Base-by-base conservation (phyloP, 768 basidiomycete genomes). In the Boletus reticulatus region DNA sequence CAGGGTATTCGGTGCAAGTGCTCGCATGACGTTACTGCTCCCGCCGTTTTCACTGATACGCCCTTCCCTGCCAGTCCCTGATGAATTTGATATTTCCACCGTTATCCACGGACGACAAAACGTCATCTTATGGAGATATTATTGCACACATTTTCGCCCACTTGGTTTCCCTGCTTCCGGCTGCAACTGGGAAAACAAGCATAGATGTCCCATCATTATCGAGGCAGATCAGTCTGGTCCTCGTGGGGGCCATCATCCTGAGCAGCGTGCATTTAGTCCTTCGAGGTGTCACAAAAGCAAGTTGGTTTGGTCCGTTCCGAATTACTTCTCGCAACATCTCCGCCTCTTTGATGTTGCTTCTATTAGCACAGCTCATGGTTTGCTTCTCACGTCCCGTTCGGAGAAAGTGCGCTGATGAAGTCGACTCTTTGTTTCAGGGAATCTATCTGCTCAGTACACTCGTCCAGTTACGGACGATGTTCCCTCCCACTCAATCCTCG, bases 281-380 rank as follows among this genome's bases (percentile, higher is more conserved):
- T 60, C 74, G 77, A 17, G 85, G 86, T 13, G 89, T 86, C 22
- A 83, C 86, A 0, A 73, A 83, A 62, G 87, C 80, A 53, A 56
- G 76, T 63, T 31, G 46, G 44, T 48, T 36, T 36, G 27, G 27
- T 29, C 41, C 45, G 43, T 60, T 48, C 48, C 81, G 80, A 51
- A 80, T 88, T 17, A 85, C 84, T 34, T 88, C 84, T 61, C 78
- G 83, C 34, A 88, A 81, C 50, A 75, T 88, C 8, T 86, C 86
- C 34, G 88, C 88, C 6, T 87, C 87, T 6, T 72, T 93, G 41
- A 87, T 93, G 80, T 69, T 93, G 24, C 79, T 94, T 31, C 70
- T 87, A 11, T 78, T 94, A 22, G 87, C 90, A 8, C 90, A 94
- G 66, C 76, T 94, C 45, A 92, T 94, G 91, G 91, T 90, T 60